Base-by-base conservation (phyloP, 1,139 yeast genomes). In the Kurtzmaniella quercitrusa region DNA sequence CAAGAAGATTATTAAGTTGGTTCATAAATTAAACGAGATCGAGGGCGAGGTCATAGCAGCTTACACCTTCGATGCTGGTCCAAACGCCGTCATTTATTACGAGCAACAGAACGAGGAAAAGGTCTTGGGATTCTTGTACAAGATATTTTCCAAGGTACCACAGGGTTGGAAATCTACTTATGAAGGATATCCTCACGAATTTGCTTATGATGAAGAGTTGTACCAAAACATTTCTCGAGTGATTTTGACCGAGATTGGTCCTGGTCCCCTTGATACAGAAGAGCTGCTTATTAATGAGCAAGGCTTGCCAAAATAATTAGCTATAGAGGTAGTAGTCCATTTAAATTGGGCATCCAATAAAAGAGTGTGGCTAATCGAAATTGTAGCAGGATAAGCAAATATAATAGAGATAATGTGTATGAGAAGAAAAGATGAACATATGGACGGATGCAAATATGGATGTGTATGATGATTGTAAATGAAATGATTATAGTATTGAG, bases 31-130 rank as follows among this genome's bases (percentile, higher is more conserved):
- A 62, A 93, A 93, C 60, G 82, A 75, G 51, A 60, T 62, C 43
- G 82, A 77, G 51, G 86, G 86, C 42, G 72, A 76, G 55, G 75
- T 76, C 15, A 74, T 90, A 44, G 97, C 96, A 19, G 98, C 98
- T 33, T 93, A 93, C 66, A 94, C 99, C 2, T 93, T 86, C 59
- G 99, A 93, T 64, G 99, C 99, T 34, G 99, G 99, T 58, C 98
- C 99, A 62, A 93, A 93, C 67, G 96, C 97, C 12, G 99, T 93
- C 41, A 79, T 93, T 49, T 93, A 93, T 70, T 93, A 91, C 62
- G 81, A 85, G 59, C 76, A 77, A 53, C 72, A 81, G 53, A 77
- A 91, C 65, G 96, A 90, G 64, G 58, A 67, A 25, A 73, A 72
- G 51, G 83, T 93, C 10, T 73, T 85, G 56, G 79, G 86, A 9